These are phyloP conservation scores for Diplodia corticola DNA, from an alignment of 2,329 filamentous ascomycete species.

Conservation along the genomic window DNA sequence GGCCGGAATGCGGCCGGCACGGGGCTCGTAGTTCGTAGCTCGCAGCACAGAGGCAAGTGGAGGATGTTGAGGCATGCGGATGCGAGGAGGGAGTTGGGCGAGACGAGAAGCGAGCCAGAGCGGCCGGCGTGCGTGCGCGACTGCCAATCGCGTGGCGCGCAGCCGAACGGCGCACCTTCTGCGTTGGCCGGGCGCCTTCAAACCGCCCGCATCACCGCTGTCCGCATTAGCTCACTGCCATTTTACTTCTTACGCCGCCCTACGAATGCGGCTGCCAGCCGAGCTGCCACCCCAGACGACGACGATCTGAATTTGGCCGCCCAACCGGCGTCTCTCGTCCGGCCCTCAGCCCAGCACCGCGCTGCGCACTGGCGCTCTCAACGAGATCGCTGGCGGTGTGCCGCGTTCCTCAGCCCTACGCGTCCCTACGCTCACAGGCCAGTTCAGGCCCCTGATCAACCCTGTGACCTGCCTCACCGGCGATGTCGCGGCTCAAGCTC, in stretches of 20 bases:
- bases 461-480: slow-evolving; percentile 4
- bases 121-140: background rate
- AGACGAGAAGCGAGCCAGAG: background rate
- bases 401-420: slow-evolving; percentile 7
- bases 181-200: background rate
- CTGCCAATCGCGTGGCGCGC: no score
- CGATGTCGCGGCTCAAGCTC: background rate
- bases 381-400: slow-evolving; percentile 20
- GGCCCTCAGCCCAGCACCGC: background rate
- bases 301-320: background rate
- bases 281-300: background rate
- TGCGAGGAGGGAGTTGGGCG: background rate
- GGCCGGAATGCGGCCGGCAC: background rate
- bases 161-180: background rate
- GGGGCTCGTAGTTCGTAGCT: background rate
- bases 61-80: background rate
- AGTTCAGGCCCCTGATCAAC: slow-evolving; percentile 9
- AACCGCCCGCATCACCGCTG: background rate
- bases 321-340: background rate
- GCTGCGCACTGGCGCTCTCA: background rate
- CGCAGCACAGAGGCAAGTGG: no score
- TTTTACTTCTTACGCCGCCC: background rate
- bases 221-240: background rate
- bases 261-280: background rate
- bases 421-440: background rate